Base-by-base conservation (phyloP, 176 grass and related monocot species). In the Elaeis guineensis region DNA sequence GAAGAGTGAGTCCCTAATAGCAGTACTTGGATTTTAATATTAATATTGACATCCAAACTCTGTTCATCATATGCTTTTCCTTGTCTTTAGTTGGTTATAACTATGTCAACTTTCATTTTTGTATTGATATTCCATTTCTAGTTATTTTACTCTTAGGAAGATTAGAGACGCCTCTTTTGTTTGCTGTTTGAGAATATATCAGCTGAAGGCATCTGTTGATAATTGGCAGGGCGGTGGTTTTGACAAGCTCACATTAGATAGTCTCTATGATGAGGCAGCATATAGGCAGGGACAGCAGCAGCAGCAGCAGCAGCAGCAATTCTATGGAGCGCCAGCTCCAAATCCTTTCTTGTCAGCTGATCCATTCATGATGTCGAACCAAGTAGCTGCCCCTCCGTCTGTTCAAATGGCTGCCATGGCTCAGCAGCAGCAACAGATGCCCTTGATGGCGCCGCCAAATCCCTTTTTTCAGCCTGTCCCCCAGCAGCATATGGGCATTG, bases 331-430 rank as follows among this genome's bases (percentile, higher is more conserved):
- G 7, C 48, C 82, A 39, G 75, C 73, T 28, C 74, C 84, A 69
- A 93, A 98, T 22, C 94, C 94, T 19, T 98, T 93, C 70, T 83
- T 93, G 88, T 61, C 65, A 49, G 82, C 71, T 21, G 88, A 86
- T 80, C 82, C 88, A 66, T 98, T 98, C 2, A 57, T 71, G 1
- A 77, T 85, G 74, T 93, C 88, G 2, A 89, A 64, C 32, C 87
- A 98, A 58, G 76, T 98, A 6, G 84, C 85, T 2, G 66, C 84
- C 6, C 85, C 81, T 0, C 82, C 82, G 17, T 83, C 82, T 3
- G 94, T 98, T 80, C 93, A 98, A 77, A 98, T 92, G 87, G 79
- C 84, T 35, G 57, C 81, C 49, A 86, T 98, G 81, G 69, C 80
- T 58, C 80, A 86, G 62, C 87, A 87, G 59, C 87, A 91, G 64